A percentile compares a stretch with the other conserved stretches of the same genome.
Evolutionary conservation across 352 stramenopile species (phyloP).

Genomic region (Globisporangium recalcitrans): DNA sequence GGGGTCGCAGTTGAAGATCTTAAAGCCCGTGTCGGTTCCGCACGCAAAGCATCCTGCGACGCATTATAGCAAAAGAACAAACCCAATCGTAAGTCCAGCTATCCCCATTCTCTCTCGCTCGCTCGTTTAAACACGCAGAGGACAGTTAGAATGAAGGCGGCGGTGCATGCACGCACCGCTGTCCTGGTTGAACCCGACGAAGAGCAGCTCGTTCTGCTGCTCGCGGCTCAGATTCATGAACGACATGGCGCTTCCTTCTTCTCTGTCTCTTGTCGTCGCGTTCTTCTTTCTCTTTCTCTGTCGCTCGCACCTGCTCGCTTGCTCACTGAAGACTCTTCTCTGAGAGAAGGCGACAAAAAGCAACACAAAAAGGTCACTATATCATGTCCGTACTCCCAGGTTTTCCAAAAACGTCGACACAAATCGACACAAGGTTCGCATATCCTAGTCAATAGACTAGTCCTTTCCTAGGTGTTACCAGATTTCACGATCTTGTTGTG

Average conservation of each 20-base stretch:
- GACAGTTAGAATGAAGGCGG: background rate
- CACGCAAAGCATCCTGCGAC: constrained; percentile 92
- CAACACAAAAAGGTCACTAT: background rate
- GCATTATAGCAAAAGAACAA: background rate
- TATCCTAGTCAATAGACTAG: background rate
- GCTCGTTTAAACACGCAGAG: background rate
- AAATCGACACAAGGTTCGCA: background rate
- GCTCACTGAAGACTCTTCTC: background rate
- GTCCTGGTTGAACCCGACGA: constrained; percentile 95
- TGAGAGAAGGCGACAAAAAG: background rate
- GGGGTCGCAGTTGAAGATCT: constrained; percentile 98
- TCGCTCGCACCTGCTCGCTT: background rate
- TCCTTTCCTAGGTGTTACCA: background rate
- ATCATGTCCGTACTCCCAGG: background rate
- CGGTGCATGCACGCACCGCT: constrained; percentile 46
- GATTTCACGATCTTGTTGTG: background rate
- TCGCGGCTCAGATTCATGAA: constrained; percentile 85
- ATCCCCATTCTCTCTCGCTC: background rate
- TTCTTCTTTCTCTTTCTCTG: background rate
- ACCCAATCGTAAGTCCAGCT: background rate
- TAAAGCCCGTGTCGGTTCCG: constrained; percentile 95
- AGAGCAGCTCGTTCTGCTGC: constrained; percentile 91
- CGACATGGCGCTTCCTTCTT: constrained; percentile 29
- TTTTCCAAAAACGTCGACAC: background rate
- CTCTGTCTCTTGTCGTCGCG: background rate